Conservation (phyloP, 148 eudicot species). For the Vaccinium macrocarpon region DNA sequence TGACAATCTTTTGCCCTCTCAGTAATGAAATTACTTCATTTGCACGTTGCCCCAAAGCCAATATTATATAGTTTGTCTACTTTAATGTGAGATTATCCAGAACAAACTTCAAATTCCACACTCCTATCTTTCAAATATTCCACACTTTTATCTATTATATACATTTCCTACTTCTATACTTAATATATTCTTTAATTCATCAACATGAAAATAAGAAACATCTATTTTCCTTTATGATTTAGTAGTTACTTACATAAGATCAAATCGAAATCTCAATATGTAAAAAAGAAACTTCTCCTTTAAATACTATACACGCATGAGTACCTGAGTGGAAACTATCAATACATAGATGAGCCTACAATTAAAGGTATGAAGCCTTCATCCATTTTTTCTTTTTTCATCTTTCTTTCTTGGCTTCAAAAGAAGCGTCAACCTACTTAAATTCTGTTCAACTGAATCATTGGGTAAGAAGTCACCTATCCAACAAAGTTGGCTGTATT, state of each 20-base stretch:
- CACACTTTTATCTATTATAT: too few species aligned
- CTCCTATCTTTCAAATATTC: background rate
- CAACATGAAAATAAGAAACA: background rate
- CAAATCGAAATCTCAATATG: background rate
- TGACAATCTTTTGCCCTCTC: background rate
- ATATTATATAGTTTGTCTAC: background rate
- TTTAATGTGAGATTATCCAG: background rate
- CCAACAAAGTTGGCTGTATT: background rate
- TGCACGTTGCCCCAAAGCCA: background rate
- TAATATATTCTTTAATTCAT: background rate
- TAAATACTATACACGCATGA: background rate
- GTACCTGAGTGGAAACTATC: background rate
- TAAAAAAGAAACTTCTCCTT: background rate
- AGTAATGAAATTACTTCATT: background rate
- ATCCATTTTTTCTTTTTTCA: background rate
- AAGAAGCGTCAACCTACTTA: background rate
- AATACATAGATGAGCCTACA: background rate
- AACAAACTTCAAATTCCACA: background rate
- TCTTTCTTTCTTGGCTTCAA: background rate
- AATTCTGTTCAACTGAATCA: background rate
- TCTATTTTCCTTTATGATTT: background rate
- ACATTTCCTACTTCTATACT: background rate
- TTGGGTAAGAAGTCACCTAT: background rate
- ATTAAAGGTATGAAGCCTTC: background rate
- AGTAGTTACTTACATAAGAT: background rate